Base-by-base conservation (phyloP, 2,329 filamentous ascomycete species). In the Trichoderma sp. region DNA sequence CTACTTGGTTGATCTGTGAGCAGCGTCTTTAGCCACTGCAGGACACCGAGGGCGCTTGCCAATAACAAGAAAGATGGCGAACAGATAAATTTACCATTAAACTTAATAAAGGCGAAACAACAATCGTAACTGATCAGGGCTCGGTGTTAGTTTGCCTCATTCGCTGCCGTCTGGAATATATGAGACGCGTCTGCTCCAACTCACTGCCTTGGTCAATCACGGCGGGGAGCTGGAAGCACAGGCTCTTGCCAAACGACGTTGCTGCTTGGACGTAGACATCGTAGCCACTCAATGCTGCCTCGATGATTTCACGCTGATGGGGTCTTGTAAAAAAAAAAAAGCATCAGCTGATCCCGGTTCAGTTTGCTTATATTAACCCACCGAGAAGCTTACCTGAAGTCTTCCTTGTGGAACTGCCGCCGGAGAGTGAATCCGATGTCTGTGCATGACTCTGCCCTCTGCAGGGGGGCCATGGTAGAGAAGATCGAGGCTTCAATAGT, bases 251-350 rank as follows among this genome's bases (percentile, higher is more conserved):
- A 78, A 97, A 97, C 11, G 91, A 93, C 3, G 92, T 94, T 66
- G 92, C 92, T 58, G 95, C 95, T 79, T 97, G 95, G 1, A 98
- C 86, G 76, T 97, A 97, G 54, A 98, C 91, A 89, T 98, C 95
- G 71, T 94, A 86, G 18, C 93, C 91, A 68, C 91, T 88, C 10
- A 97, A 84, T 3, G 92, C 92, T 8, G 93, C 91, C 69, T 86
- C 84, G 67, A 98, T 95, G 68, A 97, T 94, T 75, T 98, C 94
- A 70, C 92, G 89, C 77, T 97, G 95, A 46, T 92, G 83, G 13
- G 94, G 93, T 74, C 93, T 94, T 70, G 21, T 55, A 32, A n/a
- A 28, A n/a, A n/a, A n/a, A n/a, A n/a, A n/a, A n/a, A 59, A 16
- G 30, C 37, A 63, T 66, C 30, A 66, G 68, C 16, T 37, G 13